These are phyloP conservation scores for Myxozyma kluyveri DNA, from an alignment of 805 yeast genomes.

Conservation along the genomic window DNA sequence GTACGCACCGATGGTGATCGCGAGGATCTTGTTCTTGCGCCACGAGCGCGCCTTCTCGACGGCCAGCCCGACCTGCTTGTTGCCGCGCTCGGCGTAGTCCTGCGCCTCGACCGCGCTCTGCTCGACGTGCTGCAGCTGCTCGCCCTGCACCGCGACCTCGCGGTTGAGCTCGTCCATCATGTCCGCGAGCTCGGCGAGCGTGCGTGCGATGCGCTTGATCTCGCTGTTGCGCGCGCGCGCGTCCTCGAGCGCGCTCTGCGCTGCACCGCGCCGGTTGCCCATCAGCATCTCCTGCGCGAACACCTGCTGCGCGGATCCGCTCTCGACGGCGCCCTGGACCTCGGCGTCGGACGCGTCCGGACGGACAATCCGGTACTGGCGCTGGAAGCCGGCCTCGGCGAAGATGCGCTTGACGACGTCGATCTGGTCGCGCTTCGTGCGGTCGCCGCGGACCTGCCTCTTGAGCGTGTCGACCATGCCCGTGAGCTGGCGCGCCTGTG, in stretches of 20 bases:
- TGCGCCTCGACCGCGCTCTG: conserved; percentile 78
- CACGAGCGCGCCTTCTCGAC: conserved; percentile 81
- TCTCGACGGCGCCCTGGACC: conserved; percentile 35
- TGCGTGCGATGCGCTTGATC: conserved; percentile 85
- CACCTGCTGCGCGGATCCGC: conserved; percentile 50
- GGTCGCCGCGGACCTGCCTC: conserved; percentile 6
- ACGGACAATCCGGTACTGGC: conserved; percentile 13
- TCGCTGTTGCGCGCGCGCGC: conserved; percentile 95
- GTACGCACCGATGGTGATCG: conserved; percentile 52
- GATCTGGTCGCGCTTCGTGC: conserved; percentile 4
- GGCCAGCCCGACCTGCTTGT: conserved; percentile 87
- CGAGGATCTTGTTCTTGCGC: conserved; percentile 85
- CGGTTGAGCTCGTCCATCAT: conserved; percentile 93
- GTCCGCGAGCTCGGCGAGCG: conserved; percentile 91
- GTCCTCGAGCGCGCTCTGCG: conserved; percentile 88
- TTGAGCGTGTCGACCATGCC: conserved; percentile 4
- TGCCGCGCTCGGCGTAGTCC: conserved; percentile 86
- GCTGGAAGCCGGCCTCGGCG: too few relatives aligned
- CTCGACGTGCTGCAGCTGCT: conserved; percentile 74
- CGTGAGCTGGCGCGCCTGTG: conserved; percentile 4
- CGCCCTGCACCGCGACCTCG: conserved; percentile 92
- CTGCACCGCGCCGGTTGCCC: conserved; percentile 67
- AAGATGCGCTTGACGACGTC: conserved; percentile 7
- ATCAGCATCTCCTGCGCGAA: conserved; percentile 47
- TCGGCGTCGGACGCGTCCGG: conserved; percentile 19